Conservation (phyloP, 257 asterid species). For the Henckelia pumila region DNA sequence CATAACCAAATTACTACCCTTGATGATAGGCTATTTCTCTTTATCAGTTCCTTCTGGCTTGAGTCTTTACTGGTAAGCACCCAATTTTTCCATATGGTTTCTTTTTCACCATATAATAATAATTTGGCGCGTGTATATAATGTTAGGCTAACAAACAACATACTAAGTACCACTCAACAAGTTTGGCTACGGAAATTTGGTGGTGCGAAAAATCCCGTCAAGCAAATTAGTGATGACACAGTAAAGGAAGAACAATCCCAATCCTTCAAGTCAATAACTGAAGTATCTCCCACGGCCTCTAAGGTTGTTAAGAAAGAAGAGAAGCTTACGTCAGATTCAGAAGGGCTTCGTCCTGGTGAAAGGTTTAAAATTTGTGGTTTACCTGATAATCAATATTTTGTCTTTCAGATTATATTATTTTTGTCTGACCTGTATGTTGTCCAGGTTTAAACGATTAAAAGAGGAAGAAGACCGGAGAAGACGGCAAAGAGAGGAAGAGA, state of each 20-base stretch:
- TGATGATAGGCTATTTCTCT: slow-evolving; percentile 93
- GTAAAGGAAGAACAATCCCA: slow-evolving; percentile 46
- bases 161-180: slow-evolving; percentile 85
- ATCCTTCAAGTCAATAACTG: slow-evolving; percentile 43
- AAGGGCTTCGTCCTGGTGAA: slow-evolving; percentile 82
- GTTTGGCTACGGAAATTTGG: slow-evolving; percentile 90
- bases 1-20: slow-evolving; percentile 76
- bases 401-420: slow-evolving; percentile 7
- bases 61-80: slow-evolving; percentile 88
- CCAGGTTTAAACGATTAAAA: slow-evolving; percentile 83
- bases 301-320: slow-evolving; percentile 39
- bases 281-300: slow-evolving; percentile 40
- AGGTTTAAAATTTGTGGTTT: slow-evolving; percentile 45
- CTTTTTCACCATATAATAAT: background rate
- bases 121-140: slow-evolving; percentile 5
- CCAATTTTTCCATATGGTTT: background rate
- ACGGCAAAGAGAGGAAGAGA: slow-evolving; percentile 69
- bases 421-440: slow-evolving; percentile 17
- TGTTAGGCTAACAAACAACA: slow-evolving; percentile 90
- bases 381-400: background rate
- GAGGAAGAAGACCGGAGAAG: slow-evolving; percentile 79
- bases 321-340: slow-evolving; percentile 44
- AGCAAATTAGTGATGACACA: slow-evolving; percentile 43
- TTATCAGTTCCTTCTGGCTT: slow-evolving; percentile 97
- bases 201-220: slow-evolving; percentile 68